phyloP scores from a whole-genome alignment of 1,139 yeast species.

The Pichia sp. region DNA sequence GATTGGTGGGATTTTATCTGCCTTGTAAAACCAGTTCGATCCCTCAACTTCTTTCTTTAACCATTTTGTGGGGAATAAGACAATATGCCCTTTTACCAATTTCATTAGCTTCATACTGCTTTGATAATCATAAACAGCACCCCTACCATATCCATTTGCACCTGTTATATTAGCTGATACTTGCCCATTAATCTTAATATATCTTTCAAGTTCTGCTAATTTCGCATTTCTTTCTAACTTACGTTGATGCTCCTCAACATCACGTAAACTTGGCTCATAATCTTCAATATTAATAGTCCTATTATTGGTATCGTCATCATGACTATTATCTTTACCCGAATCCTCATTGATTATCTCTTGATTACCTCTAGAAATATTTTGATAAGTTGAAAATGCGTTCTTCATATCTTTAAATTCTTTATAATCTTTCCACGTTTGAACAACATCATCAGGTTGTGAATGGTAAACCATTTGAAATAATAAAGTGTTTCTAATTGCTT shows the following conservation, averaged over 20 bases:
- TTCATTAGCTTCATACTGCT: slow-evolving; percentile 70
- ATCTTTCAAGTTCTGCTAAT: slow-evolving; percentile 26
- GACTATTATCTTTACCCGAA: neutral
- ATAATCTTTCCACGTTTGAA: slow-evolving; percentile 83
- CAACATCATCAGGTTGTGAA: slow-evolving; percentile 90
- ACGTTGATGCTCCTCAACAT: slow-evolving; percentile 12
- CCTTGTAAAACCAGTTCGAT: slow-evolving; percentile 91
- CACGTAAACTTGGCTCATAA: neutral
- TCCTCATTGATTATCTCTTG: neutral
- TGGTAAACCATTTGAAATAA: slow-evolving; percentile 82
- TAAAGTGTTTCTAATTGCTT: slow-evolving; percentile 78
- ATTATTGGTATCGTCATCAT: neutral
- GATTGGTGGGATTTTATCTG: slow-evolving; percentile 91
- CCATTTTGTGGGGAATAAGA: slow-evolving; percentile 90
- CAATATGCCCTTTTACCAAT: slow-evolving; percentile 84
- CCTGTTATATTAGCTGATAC: slow-evolving; percentile 7
- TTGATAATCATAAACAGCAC: slow-evolving; percentile 57
- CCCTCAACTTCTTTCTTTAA: slow-evolving; percentile 76
- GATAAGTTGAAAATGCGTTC: slow-evolving; percentile 51
- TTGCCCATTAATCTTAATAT: slow-evolving; percentile 13
- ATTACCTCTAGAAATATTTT: slow-evolving; percentile 31
- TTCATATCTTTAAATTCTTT: slow-evolving; percentile 57
- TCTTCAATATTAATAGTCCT: neutral
- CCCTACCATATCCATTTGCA: slow-evolving; percentile 6
- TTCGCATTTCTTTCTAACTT: slow-evolving; percentile 20